Percentiles rank a stretch among this genome's conserved stretches.
Evolutionary conservation across 371 early-diverging fungal genomes (phyloP).

Genomic region (Mucor racemosus): DNA sequence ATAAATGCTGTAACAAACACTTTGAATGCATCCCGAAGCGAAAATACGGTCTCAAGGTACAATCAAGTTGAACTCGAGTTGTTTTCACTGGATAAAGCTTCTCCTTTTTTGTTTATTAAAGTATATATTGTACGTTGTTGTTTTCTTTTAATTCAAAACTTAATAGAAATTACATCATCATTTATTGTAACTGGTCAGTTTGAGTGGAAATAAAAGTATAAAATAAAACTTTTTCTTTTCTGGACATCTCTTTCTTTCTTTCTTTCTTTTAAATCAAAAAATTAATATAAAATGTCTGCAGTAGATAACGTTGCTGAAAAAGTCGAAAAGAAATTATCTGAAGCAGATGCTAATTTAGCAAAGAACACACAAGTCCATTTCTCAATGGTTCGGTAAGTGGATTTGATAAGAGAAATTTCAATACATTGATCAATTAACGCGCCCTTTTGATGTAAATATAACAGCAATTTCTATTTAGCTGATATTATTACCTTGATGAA

Average conservation of each 20-base stretch:
- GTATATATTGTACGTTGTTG: background rate
- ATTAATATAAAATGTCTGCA: background rate
- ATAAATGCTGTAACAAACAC: background rate
- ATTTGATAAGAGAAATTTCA: background rate
- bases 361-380: slow-evolving; percentile 30
- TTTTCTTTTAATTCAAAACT: background rate
- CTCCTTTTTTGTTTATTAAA: background rate
- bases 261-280: background rate
- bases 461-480: slow-evolving; percentile 79
- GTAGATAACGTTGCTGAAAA: slow-evolving; percentile 1
- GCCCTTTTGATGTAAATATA: background rate
- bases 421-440: background rate
- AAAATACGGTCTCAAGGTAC: background rate
- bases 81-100: background rate
- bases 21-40: background rate
- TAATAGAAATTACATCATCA: slow-evolving; percentile 4
- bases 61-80: background rate
- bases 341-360: slow-evolving; percentile 19
- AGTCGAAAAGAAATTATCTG: slow-evolving; percentile 21
- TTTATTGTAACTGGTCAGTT: background rate
- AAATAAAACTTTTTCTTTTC: background rate
- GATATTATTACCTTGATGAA: slow-evolving; percentile 89
- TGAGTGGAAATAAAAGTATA: background rate
- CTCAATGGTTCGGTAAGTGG: slow-evolving; percentile 43
- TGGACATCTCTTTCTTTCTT: background rate